Conservation (phyloP, 371 early-diverging fungal genomes). For the Zychaea mexicana region DNA sequence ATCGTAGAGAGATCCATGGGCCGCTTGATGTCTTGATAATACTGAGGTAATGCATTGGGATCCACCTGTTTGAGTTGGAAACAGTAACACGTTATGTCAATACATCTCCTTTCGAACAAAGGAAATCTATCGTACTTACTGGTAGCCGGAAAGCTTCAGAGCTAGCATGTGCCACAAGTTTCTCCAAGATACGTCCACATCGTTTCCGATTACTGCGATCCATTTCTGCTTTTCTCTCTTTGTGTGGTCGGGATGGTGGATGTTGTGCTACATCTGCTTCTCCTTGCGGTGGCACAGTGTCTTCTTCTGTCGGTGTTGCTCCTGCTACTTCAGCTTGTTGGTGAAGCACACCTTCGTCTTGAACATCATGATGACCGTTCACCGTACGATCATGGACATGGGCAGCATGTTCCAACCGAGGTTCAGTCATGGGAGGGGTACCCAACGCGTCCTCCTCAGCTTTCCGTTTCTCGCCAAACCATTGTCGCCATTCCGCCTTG, state of each 20-base stretch:
- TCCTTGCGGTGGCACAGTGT: too few relatives aligned
- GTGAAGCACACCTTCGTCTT: too few relatives aligned
- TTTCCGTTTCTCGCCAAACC: constrained; percentile 35
- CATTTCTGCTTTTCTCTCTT: constrained; percentile 15
- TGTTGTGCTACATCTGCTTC: background rate
- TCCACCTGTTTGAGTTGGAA: constrained; percentile 80
- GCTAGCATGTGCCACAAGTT: constrained; percentile 35
- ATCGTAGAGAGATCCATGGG: constrained; percentile 98
- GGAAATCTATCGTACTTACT: constrained; percentile 11
- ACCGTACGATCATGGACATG: background rate
- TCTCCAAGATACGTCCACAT: constrained; percentile 37
- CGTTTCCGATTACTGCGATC: constrained; percentile 26
- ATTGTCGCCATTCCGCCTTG: constrained; percentile 49
- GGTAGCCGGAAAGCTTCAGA: constrained; percentile 42
- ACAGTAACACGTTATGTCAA: too few relatives aligned
- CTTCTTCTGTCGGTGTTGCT: too few relatives aligned
- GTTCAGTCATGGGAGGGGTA: background rate
- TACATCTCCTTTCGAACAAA: too few relatives aligned
- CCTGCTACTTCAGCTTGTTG: too few relatives aligned
- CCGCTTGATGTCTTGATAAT: constrained; percentile 82
- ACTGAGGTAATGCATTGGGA: constrained; percentile 82
- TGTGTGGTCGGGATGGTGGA: background rate
- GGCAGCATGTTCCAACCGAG: background rate
- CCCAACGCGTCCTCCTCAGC: background rate
- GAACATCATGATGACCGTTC: too few relatives aligned